These are phyloP conservation scores for Fraxinus latifolia DNA, from an alignment of 305 asterid species.

Conservation along the genomic window DNA sequence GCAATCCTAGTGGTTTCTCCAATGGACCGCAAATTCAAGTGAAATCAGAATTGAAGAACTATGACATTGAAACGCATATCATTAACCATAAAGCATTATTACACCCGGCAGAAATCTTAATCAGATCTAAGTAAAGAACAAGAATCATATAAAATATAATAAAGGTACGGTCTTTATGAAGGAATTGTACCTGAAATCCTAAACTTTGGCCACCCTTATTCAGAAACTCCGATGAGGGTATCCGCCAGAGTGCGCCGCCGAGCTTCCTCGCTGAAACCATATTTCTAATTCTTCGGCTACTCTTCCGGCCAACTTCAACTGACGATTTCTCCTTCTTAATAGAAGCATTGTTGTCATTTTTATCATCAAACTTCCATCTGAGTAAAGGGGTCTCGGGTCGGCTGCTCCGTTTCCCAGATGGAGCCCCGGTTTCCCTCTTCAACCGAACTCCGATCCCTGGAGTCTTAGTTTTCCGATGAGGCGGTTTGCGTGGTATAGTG, in stretches of 20 bases:
- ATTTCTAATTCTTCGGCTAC: constrained; percentile 34
- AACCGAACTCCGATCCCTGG: constrained; percentile 39
- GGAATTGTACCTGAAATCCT: constrained; percentile 57
- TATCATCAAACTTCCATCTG: constrained; percentile 53
- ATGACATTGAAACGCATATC: background rate
- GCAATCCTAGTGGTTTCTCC: background rate
- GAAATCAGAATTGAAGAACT: background rate
- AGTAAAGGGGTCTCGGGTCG: constrained; percentile 58
- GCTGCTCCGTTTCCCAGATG: constrained; percentile 33
- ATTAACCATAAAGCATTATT: background rate
- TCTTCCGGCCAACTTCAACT: constrained; percentile 40
- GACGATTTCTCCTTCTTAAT: constrained; percentile 32
- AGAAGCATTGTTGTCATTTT: constrained; percentile 16
- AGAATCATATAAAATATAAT: background rate
- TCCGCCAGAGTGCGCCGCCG: constrained; percentile 77
- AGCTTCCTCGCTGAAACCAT: constrained; percentile 69
- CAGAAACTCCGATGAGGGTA: constrained; percentile 58
- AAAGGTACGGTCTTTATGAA: background rate
- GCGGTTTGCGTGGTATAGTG: constrained; percentile 26
- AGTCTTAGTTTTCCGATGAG: constrained; percentile 44
- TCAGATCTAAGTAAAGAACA: background rate
- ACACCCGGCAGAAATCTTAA: background rate
- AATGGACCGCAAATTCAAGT: background rate
- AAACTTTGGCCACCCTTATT: constrained; percentile 34
- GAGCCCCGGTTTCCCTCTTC: constrained; percentile 31